phyloP scores from a whole-genome alignment of 495 filamentous ascomycete species.

The Podospora appendiculata region DNA sequence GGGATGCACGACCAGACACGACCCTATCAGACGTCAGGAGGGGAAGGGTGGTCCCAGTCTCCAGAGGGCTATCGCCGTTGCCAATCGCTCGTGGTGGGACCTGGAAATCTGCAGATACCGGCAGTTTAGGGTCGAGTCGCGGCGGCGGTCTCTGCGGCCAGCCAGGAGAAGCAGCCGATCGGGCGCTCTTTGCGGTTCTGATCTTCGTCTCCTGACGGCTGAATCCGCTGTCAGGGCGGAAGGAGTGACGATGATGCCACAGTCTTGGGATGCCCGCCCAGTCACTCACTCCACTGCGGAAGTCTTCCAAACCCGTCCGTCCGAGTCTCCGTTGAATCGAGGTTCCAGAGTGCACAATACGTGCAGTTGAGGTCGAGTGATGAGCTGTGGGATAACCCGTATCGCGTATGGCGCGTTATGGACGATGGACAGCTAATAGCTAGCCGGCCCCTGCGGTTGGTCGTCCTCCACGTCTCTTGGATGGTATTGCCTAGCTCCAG shows the following conservation, averaged over 20 bases:
- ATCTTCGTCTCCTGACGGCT: not conserved
- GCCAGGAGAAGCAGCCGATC: conserved; percentile 1
- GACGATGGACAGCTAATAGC: no score
- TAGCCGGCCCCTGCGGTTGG: no score
- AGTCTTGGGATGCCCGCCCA: not conserved
- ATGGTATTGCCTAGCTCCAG: no score
- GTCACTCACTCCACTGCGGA: not conserved
- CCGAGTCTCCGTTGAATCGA: no score
- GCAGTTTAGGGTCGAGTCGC: conserved; percentile 1
- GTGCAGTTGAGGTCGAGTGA: no score
- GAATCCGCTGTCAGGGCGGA: conserved; percentile 1
- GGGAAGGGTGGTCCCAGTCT: no score
- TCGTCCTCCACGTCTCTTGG: no score
- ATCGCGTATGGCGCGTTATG: no score
- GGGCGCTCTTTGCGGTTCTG: not conserved
- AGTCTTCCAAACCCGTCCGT: no score
- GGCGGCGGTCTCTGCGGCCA: not conserved
- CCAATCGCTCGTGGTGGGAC: not conserved
- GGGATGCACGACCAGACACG: no score
- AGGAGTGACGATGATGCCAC: not conserved
- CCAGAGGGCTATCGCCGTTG: not conserved
- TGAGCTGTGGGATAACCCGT: no score
- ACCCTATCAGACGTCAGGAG: not conserved
- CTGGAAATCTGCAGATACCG: not conserved
- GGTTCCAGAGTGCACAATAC: no score